Percentiles rank a stretch among this genome's conserved stretches.
phyloP scores from a whole-genome alignment of 2,329 filamentous ascomycete genomes.

The Coccinonectria pachysandricola region DNA sequence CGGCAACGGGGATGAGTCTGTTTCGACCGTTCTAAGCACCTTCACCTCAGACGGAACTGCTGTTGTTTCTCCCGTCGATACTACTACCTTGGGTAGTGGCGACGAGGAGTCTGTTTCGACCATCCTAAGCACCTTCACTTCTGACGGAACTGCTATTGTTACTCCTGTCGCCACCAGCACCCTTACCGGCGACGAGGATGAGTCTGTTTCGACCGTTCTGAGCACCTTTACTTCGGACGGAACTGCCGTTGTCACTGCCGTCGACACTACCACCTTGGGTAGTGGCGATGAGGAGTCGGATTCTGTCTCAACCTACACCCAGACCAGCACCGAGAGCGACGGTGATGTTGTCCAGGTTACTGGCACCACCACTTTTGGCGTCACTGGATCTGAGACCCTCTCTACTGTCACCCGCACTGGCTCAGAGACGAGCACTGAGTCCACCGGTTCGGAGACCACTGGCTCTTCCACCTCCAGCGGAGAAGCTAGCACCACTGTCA shows the following conservation, averaged over 20 bases:
- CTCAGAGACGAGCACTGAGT: slow-evolving; percentile 3
- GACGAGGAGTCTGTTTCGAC: slow-evolving; percentile 22
- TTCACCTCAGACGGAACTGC: too few relatives aligned
- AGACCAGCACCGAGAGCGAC: slow-evolving; percentile 15
- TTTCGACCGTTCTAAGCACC: too few relatives aligned
- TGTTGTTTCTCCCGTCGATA: too few relatives aligned
- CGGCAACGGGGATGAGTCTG: too few relatives aligned
- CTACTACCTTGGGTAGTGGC: too few relatives aligned
- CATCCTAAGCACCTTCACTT: slow-evolving; percentile 26
- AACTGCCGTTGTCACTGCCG: slow-evolving; percentile 15
- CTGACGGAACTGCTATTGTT: slow-evolving; percentile 23
- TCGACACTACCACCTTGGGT: slow-evolving; percentile 10
- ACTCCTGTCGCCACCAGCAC: slow-evolving; percentile 28
- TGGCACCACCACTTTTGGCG: slow-evolving; percentile 8
- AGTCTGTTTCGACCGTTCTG: slow-evolving; percentile 12
- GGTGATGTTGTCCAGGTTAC: slow-evolving; percentile 12
- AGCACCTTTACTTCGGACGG: slow-evolving; percentile 11
- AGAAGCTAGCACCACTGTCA: slow-evolving; percentile 11
- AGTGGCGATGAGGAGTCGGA: slow-evolving; percentile 8
- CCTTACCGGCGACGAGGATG: slow-evolving; percentile 14
- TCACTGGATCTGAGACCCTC: slow-evolving; percentile 9
- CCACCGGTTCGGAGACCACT: slow-evolving; percentile 8
- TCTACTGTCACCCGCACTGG: slow-evolving; percentile 8
- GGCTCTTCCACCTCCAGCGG: slow-evolving; percentile 8
- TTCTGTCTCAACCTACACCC: slow-evolving; percentile 16